phyloP scores from a whole-genome alignment of 352 stramenopile genomes.

The Phytophthora pluvialis region DNA sequence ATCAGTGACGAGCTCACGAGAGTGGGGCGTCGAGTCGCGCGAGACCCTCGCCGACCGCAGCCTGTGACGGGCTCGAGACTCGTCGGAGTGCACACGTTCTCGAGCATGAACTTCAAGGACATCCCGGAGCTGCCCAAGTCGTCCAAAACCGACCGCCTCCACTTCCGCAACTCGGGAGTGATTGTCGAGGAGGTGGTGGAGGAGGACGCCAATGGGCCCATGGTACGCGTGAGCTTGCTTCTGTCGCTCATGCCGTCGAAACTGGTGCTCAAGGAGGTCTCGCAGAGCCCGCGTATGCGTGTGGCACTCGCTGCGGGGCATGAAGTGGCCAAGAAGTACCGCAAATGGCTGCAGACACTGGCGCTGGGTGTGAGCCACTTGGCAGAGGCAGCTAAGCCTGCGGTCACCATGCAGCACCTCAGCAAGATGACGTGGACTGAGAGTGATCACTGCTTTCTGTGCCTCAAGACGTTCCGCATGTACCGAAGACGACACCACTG shows the following conservation, averaged over 20 bases:
- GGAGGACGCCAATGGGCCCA: constrained; percentile 34
- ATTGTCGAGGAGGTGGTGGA: constrained; percentile 51
- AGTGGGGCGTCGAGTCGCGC: constrained; percentile 28
- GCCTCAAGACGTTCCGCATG: constrained; percentile 66
- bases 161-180: constrained; percentile 68
- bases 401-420: constrained; percentile 27
- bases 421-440: constrained; percentile 54
- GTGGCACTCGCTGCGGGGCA: constrained; percentile 32
- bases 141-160: constrained; percentile 52
- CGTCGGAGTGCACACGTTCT: constrained; percentile 61
- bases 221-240: constrained; percentile 58
- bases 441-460: constrained; percentile 62
- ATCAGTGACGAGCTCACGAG: constrained; percentile 35
- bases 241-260: constrained; percentile 61
- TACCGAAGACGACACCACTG: constrained; percentile 71
- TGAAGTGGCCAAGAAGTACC: constrained; percentile 49
- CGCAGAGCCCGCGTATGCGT: constrained; percentile 41
- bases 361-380: constrained; percentile 48
- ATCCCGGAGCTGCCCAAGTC: constrained; percentile 56
- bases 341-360: constrained; percentile 65
- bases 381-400: constrained; percentile 37
- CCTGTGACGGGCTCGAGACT: constrained; percentile 31
- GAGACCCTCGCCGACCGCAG: constrained; percentile 25
- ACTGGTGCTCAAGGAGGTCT: constrained; percentile 47
- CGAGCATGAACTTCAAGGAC: constrained; percentile 73